A percentile compares a stretch with the other conserved stretches of the same genome.
phyloP scores from a whole-genome alignment of 202 grass and related monocot species.

The Digitaria exilis region DNA sequence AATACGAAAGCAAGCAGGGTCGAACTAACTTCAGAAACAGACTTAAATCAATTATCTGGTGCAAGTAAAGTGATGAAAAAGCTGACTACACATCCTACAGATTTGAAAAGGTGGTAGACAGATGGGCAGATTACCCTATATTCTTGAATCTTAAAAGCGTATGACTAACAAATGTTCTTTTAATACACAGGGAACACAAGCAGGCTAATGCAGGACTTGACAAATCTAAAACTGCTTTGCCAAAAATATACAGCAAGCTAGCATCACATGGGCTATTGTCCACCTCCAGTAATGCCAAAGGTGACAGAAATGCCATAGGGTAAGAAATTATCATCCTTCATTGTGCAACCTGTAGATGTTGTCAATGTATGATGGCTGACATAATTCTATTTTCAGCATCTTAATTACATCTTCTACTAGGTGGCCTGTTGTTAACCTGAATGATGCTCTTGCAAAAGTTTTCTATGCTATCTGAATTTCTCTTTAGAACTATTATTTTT shows the following conservation, averaged over 20 bases:
- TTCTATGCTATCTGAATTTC: background rate
- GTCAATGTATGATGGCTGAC: background rate
- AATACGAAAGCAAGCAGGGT: slow-evolving; percentile 39
- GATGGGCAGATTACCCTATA: slow-evolving; percentile 32
- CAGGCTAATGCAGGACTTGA: slow-evolving; percentile 40
- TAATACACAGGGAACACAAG: slow-evolving; percentile 49
- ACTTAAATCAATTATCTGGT: slow-evolving; percentile 48
- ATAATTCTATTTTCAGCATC: slow-evolving; percentile 10
- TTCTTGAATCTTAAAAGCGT: slow-evolving; percentile 6
- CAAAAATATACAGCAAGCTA: slow-evolving; percentile 50
- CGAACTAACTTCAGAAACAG: slow-evolving; percentile 49
- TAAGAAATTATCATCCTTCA: slow-evolving; percentile 41
- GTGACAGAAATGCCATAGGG: slow-evolving; percentile 41
- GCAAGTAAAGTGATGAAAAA: slow-evolving; percentile 44
- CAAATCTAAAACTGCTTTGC: slow-evolving; percentile 44
- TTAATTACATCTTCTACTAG: background rate
- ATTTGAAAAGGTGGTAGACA: slow-evolving; percentile 52
- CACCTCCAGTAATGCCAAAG: slow-evolving; percentile 34
- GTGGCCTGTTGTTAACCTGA: background rate
- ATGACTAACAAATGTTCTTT: slow-evolving; percentile 25
- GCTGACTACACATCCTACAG: slow-evolving; percentile 45
- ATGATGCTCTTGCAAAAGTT: background rate
- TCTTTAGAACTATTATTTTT: background rate
- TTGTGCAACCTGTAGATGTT: slow-evolving; percentile 8
- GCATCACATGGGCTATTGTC: slow-evolving; percentile 37